Evolutionary conservation across 768 basidiomycete species (phyloP), one percentile per base, ranked within the genome.

Genomic region (Naganishia friedmannii): DNA sequence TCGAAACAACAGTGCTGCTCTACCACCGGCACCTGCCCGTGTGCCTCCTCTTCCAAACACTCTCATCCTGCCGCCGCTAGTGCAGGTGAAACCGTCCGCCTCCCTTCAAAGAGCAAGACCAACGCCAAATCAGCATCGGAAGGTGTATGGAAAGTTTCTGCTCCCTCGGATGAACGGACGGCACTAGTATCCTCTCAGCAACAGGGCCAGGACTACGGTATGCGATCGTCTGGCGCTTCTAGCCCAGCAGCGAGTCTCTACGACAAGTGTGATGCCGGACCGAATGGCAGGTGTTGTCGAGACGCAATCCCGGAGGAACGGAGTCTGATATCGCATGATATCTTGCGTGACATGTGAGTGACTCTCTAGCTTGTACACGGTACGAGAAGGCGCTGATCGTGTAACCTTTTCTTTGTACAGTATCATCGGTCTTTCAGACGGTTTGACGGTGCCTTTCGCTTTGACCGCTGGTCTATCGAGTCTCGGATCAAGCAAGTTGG

Each of bases 401-500:
- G 32, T 28, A 28, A 31, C 17, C 23, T 56, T 45, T n/a, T 37
- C 45, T 48, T n/a, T n/a, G 32, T 26, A 15, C 42, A 69, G 68
- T 53, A 79, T 81, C 65, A 79, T 81, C 65, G 80, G 80, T 48
- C 69, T 81, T 3, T 77, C 76, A 8, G 80, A 81, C 60, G 80
- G 80, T 28, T 57, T 81, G 46, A 79, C 76, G 23, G 80, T 81
- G 0, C 80, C 80, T 12, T 81, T 81, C 71, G 80, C 80, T 32
- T 65, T 81, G 53, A 80, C 80, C 5, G 80, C 80, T 46, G 80
- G 77, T 90, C 91, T 13, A 89, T 93, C 13, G 85, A 96, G 46
- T 10, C 69, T 81, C 3, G 94, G 94, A 56, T 88, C 90, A 70
- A 93, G 92, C 8, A 87, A 85, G 67, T 85, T 97, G n/a, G 96